Base-by-base conservation (phyloP, 2,329 filamentous ascomycete species). In the Dactylellina parvicollis region DNA sequence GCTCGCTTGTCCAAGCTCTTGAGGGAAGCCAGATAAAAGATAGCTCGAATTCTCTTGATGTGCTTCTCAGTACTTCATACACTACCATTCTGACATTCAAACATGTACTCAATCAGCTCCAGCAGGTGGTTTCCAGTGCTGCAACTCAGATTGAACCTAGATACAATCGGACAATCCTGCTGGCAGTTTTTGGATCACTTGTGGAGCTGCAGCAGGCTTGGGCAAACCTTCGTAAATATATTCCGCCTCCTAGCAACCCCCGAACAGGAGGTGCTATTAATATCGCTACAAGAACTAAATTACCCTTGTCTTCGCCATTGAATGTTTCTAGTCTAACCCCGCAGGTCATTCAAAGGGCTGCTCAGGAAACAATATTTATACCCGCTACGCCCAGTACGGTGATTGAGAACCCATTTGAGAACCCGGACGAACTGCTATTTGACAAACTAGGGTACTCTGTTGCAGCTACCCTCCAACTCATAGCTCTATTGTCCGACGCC, bases 181-280 rank as follows among this genome's bases (percentile, higher is more conserved):
- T 78, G 4, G 76, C 77, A 64, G 67, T 78, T n/a, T 78, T 77
- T 40, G 77, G 77, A 20, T 76, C 76, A 2, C 73, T 76, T 38
- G 74, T 78, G 14, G 77, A 78, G 38, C 62, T 78, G 16, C 76
- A 78, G 54, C 71, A 74, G 26, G 75, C 76, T 9, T 78, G 77
- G 67, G 70, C 76, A 26, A 57, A 57, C 40, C 57, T 78, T 26
- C 76, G 70, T 22, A 77, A 75, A 64, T 71, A 75, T 30, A 73
- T 77, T 24, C 50, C 73, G 9, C 61, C 64, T 16, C 73, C 71
- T 3, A 57, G 42, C 22, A 40, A 49, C 18, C 36, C 26, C 2
- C 59, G 61, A 9, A 30, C 64, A 7, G 54, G 34, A 8, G 59
- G 56, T n/a, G 42, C 36, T n/a, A 24, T 46, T 40, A 40, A 42